These are phyloP conservation scores for Akanthomyces muscarius DNA, from an alignment of 2,329 filamentous ascomycete species.

Conservation along the genomic window DNA sequence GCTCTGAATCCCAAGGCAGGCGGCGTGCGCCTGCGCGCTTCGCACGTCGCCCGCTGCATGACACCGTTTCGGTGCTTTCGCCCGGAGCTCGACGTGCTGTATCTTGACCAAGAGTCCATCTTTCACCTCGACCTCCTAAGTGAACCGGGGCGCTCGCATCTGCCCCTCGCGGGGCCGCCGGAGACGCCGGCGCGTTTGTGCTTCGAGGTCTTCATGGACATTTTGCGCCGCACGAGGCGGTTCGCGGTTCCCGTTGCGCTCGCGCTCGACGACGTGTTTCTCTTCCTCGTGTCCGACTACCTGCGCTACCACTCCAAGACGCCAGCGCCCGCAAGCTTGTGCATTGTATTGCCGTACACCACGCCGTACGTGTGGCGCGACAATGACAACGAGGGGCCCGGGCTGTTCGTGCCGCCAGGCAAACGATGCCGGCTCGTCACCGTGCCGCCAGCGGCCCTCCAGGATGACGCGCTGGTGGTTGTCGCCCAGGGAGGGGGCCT, in stretches of 20 bases:
- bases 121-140: neutral
- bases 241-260: neutral
- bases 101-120: constrained; percentile 1
- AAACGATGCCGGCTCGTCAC: neutral
- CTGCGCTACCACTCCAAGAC: neutral
- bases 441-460: neutral
- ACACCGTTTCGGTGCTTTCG: neutral
- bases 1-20: neutral
- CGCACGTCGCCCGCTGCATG: neutral
- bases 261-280: neutral
- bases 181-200: neutral
- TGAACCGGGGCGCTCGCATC: neutral
- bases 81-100: constrained; percentile 7
- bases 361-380: neutral
- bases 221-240: neutral
- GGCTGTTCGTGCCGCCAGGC: neutral
- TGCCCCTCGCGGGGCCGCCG: neutral
- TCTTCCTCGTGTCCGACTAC: neutral
- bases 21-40: constrained; percentile 4
- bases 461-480: neutral
- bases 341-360: neutral
- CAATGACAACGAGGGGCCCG: neutral
- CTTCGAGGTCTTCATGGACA: neutral
- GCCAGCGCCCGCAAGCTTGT: neutral
- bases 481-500: neutral